These are phyloP conservation scores for Sphagnum tenellum DNA, from an alignment of 225 moss, liverwort and hornwort species.

Conservation along the genomic window DNA sequence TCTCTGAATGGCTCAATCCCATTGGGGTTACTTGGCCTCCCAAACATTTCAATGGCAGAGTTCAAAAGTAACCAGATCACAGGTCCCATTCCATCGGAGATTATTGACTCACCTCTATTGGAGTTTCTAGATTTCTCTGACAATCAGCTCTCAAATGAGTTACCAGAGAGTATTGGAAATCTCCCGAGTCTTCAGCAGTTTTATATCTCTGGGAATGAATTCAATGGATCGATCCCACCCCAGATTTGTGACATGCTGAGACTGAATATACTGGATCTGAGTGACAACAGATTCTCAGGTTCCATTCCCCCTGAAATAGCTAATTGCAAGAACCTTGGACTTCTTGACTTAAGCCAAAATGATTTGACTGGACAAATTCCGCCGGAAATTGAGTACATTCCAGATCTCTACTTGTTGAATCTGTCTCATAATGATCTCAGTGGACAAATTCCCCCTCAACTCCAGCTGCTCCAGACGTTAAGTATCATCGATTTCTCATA, in stretches of 20 bases:
- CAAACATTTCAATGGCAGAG: conserved; percentile 44
- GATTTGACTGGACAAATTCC: conserved; percentile 52
- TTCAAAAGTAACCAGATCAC: conserved; percentile 44
- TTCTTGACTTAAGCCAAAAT: conserved; percentile 61
- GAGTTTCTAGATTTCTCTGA: conserved; percentile 42
- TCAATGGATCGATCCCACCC: conserved; percentile 55
- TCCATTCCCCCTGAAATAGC: conserved; percentile 43
- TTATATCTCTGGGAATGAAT: conserved; percentile 31
- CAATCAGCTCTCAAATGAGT: conserved; percentile 32
- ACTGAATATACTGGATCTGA: conserved; percentile 57
- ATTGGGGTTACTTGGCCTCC: conserved; percentile 49
- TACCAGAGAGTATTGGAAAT: conserved; percentile 59
- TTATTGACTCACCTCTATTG: conserved; percentile 40
- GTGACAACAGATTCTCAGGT: conserved; percentile 49
- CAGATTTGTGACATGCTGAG: conserved; percentile 48
- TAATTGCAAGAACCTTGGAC: conserved; percentile 52
- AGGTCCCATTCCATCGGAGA: conserved; percentile 47
- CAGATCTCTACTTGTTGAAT: conserved; percentile 54
- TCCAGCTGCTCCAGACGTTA: conserved; percentile 47
- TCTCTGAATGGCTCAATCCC: conserved; percentile 49
- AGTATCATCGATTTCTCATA: conserved; percentile 78
- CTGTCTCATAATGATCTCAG: conserved; percentile 51
- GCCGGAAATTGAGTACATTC: conserved; percentile 25
- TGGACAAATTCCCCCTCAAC: conserved; percentile 44
- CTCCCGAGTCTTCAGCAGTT: conserved; percentile 42